Evolutionary conservation across 2,329 filamentous ascomycete species (phyloP), one percentile per base, ranked within the genome.

Genomic region (Exophiala sideris): DNA sequence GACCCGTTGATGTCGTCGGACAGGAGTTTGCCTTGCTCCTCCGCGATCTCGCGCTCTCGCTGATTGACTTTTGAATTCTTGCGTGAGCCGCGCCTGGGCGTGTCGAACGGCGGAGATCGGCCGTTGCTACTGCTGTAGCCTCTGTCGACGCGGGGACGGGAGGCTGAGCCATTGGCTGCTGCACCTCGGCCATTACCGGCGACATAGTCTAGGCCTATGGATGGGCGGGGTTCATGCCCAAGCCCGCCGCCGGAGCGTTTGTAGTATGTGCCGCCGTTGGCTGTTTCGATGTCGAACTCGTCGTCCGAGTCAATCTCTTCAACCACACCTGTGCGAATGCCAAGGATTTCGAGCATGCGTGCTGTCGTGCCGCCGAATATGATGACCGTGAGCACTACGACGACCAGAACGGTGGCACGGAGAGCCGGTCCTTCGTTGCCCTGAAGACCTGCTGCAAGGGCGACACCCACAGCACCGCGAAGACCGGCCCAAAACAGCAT

Each of bases 401-500:
- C 94, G 8, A 99, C 91, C 9, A 99, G 78, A n/a, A 99, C 92
- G 0, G 94, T 99, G 5, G 94, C 94, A 64, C 91, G 87, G 34
- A 99, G 79, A 0, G 90, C 89, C 54, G 86, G 87, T 1, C 85
- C 85, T 67, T 95, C 94, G 49, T 85, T 83, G 42, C 91, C 94
- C 0, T 83, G 86, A 44, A 99, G 80, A 21, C 95, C 87, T 18
- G 92, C 92, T 32, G 94, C 94, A 44, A 99, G 79, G 1, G 94
- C 94, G 34, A 99, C 94, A 53, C 94, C 94, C 64, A 99, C 94
- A 44, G 94, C 94, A 65, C 94, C 94, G 59, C 94, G 89, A 29
- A 99, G 79, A 21, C 94, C 94, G 12, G 94, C 94, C 94, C 94
- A 99, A 75, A 95, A 99, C n/a, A 99, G 83, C 94, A 99, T 97